phyloP scores from a whole-genome alignment of 345 rosid genomes.

The Acer saccharum region DNA sequence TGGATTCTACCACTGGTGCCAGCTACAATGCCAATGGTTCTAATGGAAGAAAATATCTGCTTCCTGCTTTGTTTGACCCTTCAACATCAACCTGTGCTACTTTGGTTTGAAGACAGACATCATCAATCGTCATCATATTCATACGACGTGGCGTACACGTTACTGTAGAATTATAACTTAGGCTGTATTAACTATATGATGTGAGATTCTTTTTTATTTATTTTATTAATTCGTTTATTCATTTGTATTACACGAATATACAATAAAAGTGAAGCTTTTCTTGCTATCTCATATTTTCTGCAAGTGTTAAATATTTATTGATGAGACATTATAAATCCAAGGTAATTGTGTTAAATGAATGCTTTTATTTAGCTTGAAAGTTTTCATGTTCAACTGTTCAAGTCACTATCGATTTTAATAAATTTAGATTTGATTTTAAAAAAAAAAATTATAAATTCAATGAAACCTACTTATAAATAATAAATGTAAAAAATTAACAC shows the following conservation, averaged over 20 bases:
- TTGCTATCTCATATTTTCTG: too few species aligned
- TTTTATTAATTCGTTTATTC: constrained; percentile 18
- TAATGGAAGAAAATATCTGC: constrained; percentile 69
- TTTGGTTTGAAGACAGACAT: constrained; percentile 37
- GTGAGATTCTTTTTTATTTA: constrained; percentile 15
- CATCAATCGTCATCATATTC: background rate
- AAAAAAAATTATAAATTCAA: too few species aligned
- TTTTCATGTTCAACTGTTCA: too few species aligned
- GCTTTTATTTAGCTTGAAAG: too few species aligned
- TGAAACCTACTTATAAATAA: too few species aligned
- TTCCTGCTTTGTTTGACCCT: constrained; percentile 84
- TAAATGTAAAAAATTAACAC: too few species aligned
- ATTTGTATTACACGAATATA: background rate
- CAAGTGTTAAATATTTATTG: too few species aligned
- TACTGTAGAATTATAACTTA: background rate
- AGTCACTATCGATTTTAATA: too few species aligned
- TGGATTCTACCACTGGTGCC: constrained; percentile 65
- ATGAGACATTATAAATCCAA: too few species aligned
- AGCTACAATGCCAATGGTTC: constrained; percentile 76
- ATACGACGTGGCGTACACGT: background rate
- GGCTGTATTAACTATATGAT: background rate
- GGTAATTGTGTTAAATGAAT: too few species aligned
- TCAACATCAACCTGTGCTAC: constrained; percentile 55
- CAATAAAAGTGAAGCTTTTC: too few species aligned
- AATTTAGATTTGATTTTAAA: too few species aligned